Evolutionary conservation across 768 basidiomycete species (phyloP).

Genomic region (Ramaria rubella): DNA sequence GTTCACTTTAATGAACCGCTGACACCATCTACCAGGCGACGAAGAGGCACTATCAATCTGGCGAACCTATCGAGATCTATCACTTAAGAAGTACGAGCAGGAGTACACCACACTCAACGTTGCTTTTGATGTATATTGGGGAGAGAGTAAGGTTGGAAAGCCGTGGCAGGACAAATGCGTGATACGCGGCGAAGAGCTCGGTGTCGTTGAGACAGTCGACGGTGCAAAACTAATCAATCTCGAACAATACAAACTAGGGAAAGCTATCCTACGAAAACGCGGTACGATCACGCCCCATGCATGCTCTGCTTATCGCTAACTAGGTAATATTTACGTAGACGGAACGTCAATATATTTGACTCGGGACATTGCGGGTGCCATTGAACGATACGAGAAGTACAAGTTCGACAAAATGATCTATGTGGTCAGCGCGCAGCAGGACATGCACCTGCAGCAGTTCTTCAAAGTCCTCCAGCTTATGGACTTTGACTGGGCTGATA

Average conservation of each 20-base stretch:
- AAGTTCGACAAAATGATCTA: slow-evolving; percentile 91
- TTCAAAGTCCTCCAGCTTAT: slow-evolving; percentile 91
- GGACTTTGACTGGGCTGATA: slow-evolving; percentile 80
- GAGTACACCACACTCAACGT: slow-evolving; percentile 89
- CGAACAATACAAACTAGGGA: slow-evolving; percentile 86
- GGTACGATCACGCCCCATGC: slow-evolving; percentile 40
- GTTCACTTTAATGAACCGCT: background rate
- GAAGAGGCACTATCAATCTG: slow-evolving; percentile 78
- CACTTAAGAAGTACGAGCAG: slow-evolving; percentile 81
- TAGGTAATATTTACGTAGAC: slow-evolving; percentile 39
- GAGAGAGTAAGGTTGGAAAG: slow-evolving; percentile 77
- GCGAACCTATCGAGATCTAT: slow-evolving; percentile 88
- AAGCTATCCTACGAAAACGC: slow-evolving; percentile 82
- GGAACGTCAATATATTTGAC: slow-evolving; percentile 93
- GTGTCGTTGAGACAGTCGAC: slow-evolving; percentile 67
- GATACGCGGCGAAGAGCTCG: slow-evolving; percentile 57
- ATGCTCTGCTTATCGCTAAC: background rate
- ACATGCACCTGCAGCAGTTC: slow-evolving; percentile 83
- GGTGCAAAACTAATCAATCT: slow-evolving; percentile 85
- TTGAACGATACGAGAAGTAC: slow-evolving; percentile 88
- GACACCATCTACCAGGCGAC: slow-evolving; percentile 40
- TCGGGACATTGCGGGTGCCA: slow-evolving; percentile 91
- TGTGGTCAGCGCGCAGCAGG: slow-evolving; percentile 82
- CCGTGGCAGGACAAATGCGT: slow-evolving; percentile 70
- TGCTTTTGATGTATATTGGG: slow-evolving; percentile 85